Conservation (phyloP, 129 eudicot genomes). For the Rutidosis leptorrhynchoides region DNA sequence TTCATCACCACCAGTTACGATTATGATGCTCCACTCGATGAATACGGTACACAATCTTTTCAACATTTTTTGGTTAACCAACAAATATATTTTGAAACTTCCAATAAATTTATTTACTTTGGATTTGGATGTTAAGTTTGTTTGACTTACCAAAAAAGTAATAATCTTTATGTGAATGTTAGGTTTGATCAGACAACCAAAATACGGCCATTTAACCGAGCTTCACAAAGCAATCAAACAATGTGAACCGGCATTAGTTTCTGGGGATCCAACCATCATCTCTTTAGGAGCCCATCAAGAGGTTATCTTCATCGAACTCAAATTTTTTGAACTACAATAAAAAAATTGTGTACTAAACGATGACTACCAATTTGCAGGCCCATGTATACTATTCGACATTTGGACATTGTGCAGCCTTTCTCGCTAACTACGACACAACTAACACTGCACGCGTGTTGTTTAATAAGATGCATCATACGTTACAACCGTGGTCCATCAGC, state of each 20-base stretch:
- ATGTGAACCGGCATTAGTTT: constrained; percentile 74
- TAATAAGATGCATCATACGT: constrained; percentile 65
- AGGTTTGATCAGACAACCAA: constrained; percentile 91
- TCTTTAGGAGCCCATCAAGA: constrained; percentile 71
- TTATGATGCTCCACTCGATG: constrained; percentile 98
- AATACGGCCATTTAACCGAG: constrained; percentile 78
- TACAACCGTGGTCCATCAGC: constrained; percentile 96
- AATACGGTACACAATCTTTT: constrained; percentile 56
- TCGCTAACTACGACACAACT: constrained; percentile 59
- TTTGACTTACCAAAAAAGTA: constrained; percentile 18
- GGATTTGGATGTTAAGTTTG: not conserved
- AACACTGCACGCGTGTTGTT: constrained; percentile 61
- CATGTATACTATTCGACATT: constrained; percentile 56
- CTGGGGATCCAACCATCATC: constrained; percentile 65
- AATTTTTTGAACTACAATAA: constrained; percentile 2
- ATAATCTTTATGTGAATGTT: constrained; percentile 9
- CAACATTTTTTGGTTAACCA: not conserved
- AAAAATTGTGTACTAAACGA: constrained; percentile 18
- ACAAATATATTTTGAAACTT: not conserved
- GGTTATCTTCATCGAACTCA: constrained; percentile 40
- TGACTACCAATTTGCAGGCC: constrained; percentile 54
- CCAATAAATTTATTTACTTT: not conserved
- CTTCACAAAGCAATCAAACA: constrained; percentile 78
- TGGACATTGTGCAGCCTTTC: constrained; percentile 95
- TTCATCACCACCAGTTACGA: constrained; percentile 95